Percentiles rank a stretch among this genome's conserved stretches.
These are phyloP conservation scores for Aristolochia contorta DNA, from an alignment of 164 flowering plant genomes.

Conservation along the genomic window DNA sequence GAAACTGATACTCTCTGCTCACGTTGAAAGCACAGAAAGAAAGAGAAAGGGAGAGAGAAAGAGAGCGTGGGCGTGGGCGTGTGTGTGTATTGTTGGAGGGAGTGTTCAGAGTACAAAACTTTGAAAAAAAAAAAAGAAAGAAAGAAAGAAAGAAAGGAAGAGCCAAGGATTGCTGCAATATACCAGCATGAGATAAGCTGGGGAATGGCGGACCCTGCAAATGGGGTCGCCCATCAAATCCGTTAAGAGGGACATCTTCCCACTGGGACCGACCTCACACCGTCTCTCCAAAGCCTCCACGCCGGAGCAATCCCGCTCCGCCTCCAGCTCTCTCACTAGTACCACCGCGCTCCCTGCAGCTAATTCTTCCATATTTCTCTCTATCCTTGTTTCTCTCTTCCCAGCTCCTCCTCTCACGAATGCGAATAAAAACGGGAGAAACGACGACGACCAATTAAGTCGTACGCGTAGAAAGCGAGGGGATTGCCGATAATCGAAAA, in stretches of 20 bases:
- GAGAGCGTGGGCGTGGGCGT: background rate
- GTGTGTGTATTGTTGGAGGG: background rate
- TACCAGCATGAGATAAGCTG: constrained; percentile 84
- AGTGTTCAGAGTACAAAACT: background rate
- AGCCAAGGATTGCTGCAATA: too few species aligned
- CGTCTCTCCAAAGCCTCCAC: constrained; percentile 68
- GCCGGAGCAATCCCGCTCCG: constrained; percentile 31
- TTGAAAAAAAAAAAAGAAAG: background rate
- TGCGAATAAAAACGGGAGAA: background rate
- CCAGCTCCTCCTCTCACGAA: background rate
- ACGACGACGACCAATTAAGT: background rate
- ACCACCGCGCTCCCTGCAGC: constrained; percentile 11
- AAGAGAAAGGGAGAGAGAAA: background rate
- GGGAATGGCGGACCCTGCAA: constrained; percentile 86
- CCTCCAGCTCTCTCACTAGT: constrained; percentile 60
- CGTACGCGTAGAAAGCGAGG: background rate
- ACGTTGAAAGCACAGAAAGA: background rate
- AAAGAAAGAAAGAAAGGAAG: background rate
- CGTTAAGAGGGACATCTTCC: constrained; percentile 67
- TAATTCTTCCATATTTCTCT: background rate
- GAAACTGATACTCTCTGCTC: too few species aligned
- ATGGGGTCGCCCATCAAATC: constrained; percentile 91
- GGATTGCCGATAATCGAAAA: background rate
- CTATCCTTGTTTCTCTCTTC: background rate
- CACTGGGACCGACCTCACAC: constrained; percentile 79